These are phyloP conservation scores for Colletotrichum sidae DNA, from an alignment of 2,329 filamentous ascomycete species.

Conservation along the genomic window DNA sequence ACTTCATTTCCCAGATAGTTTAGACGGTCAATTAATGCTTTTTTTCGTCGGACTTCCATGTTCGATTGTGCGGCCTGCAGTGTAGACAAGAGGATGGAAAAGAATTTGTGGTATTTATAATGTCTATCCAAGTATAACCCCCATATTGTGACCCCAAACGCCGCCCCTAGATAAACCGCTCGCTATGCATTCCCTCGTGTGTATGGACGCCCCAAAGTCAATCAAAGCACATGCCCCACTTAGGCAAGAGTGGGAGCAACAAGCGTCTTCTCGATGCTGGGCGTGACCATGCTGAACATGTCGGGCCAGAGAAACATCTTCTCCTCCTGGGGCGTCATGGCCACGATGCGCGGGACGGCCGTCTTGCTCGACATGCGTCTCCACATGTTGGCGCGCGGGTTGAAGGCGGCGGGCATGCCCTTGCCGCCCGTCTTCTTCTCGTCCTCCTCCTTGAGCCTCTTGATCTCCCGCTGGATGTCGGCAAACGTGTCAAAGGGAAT, in stretches of 20 bases:
- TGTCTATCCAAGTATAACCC: too few relatives aligned
- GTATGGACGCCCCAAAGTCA: background rate
- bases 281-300: slow-evolving; percentile 59
- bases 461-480: slow-evolving; percentile 72
- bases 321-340: slow-evolving; percentile 64
- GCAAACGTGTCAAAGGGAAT: slow-evolving; percentile 74
- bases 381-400: slow-evolving; percentile 77
- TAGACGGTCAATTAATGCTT: too few relatives aligned
- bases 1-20: too few relatives aligned
- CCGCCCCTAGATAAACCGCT: background rate
- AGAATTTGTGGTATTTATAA: too few relatives aligned
- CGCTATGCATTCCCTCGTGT: slow-evolving; percentile 29
- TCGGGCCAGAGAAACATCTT: slow-evolving; percentile 74
- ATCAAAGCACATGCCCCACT: background rate
- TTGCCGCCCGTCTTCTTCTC: slow-evolving; percentile 69
- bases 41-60: too few relatives aligned
- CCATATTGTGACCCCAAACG: too few relatives aligned
- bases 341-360: slow-evolving; percentile 54
- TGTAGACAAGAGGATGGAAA: too few relatives aligned
- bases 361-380: slow-evolving; percentile 69
- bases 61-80: too few relatives aligned
- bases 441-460: slow-evolving; percentile 68
- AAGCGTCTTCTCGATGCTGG: slow-evolving; percentile 39
- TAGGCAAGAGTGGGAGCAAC: slow-evolving; percentile 26
- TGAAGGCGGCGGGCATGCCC: slow-evolving; percentile 71